phyloP scores from a whole-genome alignment of 345 rosid species.

The Citrus sinensis region DNA sequence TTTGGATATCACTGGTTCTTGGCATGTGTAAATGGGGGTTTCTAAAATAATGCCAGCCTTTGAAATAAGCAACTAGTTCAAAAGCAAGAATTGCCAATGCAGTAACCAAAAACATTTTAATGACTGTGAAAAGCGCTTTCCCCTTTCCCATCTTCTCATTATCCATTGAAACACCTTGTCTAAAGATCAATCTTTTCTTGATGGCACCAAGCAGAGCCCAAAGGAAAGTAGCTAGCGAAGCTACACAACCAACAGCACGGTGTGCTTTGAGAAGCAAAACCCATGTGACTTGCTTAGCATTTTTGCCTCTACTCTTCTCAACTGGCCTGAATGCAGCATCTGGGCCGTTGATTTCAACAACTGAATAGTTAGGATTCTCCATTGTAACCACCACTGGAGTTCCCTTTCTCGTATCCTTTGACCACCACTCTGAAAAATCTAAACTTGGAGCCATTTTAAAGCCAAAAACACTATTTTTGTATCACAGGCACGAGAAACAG shows the following conservation, averaged over 20 bases:
- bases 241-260: conserved; percentile 75
- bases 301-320: conserved; percentile 80
- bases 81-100: conserved; percentile 53
- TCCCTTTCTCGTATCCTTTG: conserved; percentile 58
- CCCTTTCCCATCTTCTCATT: conserved; percentile 64
- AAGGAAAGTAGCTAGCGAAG: conserved; percentile 67
- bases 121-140: conserved; percentile 50
- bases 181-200: conserved; percentile 61
- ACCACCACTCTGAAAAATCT: conserved; percentile 73
- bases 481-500: neutral
- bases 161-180: conserved; percentile 54
- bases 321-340: conserved; percentile 81
- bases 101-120: conserved; percentile 47
- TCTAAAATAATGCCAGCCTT: conserved; percentile 78
- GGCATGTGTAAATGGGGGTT: conserved; percentile 63
- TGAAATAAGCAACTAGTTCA: conserved; percentile 66
- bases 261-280: conserved; percentile 91
- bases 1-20: conserved; percentile 51
- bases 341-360: conserved; percentile 81
- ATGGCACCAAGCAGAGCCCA: conserved; percentile 81
- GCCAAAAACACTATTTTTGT: neutral
- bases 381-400: conserved; percentile 85
- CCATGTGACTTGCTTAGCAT: conserved; percentile 91
- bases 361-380: conserved; percentile 83
- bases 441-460: conserved; percentile 60